A percentile compares a stretch with the other conserved stretches of the same genome.
phyloP scores from a whole-genome alignment of 1,139 yeast species.

The Sugiyamaella paludigena region DNA sequence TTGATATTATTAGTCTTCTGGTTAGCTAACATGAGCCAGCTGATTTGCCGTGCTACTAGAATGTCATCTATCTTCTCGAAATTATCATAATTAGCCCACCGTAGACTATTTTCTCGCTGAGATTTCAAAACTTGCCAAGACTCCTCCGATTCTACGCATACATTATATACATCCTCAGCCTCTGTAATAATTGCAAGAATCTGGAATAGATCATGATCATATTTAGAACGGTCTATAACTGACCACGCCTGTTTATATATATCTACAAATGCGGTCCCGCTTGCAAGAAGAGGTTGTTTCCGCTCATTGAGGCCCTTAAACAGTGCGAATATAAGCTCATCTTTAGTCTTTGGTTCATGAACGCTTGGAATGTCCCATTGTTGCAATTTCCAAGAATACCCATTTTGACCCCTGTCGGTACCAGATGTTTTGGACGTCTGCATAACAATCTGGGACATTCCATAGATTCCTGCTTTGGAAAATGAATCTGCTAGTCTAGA shows the following conservation, averaged over 20 bases:
- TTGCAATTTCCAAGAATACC: conserved; percentile 63
- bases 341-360: conserved; percentile 36
- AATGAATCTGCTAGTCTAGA: conserved; percentile 35
- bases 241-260: conserved; percentile 20
- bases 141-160: background rate
- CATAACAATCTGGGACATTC: conserved; percentile 42
- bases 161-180: conserved; percentile 14
- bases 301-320: conserved; percentile 45
- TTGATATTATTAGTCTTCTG: background rate
- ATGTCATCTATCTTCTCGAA: conserved; percentile 13
- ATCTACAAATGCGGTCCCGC: background rate
- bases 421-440: conserved; percentile 3
- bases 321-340: conserved; percentile 48
- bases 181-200: conserved; percentile 12
- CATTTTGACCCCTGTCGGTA: conserved; percentile 7
- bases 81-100: conserved; percentile 12
- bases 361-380: conserved; percentile 66
- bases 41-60: conserved; percentile 24
- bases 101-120: conserved; percentile 2
- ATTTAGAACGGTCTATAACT: conserved; percentile 10
- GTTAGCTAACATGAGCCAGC: conserved; percentile 20
- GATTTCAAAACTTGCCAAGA: background rate
- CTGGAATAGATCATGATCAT: conserved; percentile 17
- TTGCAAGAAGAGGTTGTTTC: no score
- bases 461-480: conserved; percentile 48